Percentiles rank a stretch among this genome's conserved stretches.
Conservation (phyloP, 2,329 filamentous ascomycete genomes). For the Herpotrichia juniperi region DNA sequence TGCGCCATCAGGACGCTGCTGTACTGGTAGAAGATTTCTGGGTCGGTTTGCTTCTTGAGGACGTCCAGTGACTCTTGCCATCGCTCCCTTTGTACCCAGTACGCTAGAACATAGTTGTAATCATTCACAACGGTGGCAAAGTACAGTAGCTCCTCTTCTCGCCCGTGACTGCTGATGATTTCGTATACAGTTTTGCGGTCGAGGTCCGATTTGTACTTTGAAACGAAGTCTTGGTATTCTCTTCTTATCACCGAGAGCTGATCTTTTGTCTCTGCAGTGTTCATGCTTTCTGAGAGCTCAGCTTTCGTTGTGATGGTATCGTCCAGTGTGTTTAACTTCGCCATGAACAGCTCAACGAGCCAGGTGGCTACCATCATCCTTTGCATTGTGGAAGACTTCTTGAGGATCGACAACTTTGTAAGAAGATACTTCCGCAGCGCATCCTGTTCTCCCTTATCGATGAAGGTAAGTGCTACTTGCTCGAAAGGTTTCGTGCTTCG, state of each 20-base stretch:
- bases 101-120: constrained; percentile 92
- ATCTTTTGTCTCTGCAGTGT: constrained; percentile 72
- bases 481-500: constrained; percentile 97
- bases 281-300: constrained; percentile 75
- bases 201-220: constrained; percentile 82
- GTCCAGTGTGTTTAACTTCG: constrained; percentile 91
- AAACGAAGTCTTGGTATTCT: constrained; percentile 89
- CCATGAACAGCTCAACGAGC: constrained; percentile 97
- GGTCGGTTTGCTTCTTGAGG: constrained; percentile 89
- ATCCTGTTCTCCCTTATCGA: constrained; percentile 89
- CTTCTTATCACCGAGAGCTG: constrained; percentile 72
- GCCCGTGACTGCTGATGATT: constrained; percentile 91
- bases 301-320: constrained; percentile 91
- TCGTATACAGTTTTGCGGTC: constrained; percentile 94
- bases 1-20: constrained; percentile 96
- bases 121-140: constrained; percentile 90
- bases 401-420: constrained; percentile 80
- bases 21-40: constrained; percentile 94
- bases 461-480: constrained; percentile 88
- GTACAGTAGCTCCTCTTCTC: constrained; percentile 89
- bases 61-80: constrained; percentile 88
- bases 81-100: constrained; percentile 95
- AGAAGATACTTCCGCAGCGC: constrained; percentile 88
- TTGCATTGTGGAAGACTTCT: constrained; percentile 88
- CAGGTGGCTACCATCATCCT: constrained; percentile 93